Conservation (phyloP, 1,284 basidiomycete species). For the Cerrena zonata region DNA sequence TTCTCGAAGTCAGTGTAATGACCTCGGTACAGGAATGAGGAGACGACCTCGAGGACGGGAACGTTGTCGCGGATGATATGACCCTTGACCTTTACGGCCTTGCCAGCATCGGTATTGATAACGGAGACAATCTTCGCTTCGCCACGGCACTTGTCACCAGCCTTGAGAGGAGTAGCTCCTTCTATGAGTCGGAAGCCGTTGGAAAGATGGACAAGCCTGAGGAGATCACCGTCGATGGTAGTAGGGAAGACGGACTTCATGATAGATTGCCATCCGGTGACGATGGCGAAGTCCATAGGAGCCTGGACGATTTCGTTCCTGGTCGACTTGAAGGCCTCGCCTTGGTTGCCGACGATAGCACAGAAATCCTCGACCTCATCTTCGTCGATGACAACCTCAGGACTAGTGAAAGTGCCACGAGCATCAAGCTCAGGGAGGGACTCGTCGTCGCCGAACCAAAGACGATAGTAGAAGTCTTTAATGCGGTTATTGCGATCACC, state of each 20-base stretch:
- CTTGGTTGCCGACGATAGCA: constrained; percentile 87
- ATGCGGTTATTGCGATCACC: constrained; percentile 85
- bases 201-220: constrained; percentile 93
- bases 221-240: constrained; percentile 84
- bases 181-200: constrained; percentile 91
- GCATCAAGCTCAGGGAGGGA: constrained; percentile 71
- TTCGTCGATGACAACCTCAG: constrained; percentile 75
- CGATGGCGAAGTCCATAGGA: constrained; percentile 98
- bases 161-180: constrained; percentile 71
- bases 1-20: constrained; percentile 89
- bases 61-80: constrained; percentile 70
- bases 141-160: constrained; percentile 86
- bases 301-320: constrained; percentile 71
- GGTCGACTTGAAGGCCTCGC: constrained; percentile 80
- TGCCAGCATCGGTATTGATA: constrained; percentile 87
- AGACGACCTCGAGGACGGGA: constrained; percentile 88
- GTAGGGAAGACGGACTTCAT: constrained; percentile 96
- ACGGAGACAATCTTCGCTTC: constrained; percentile 87
- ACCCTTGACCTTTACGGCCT: constrained; percentile 89
- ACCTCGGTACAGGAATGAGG: constrained; percentile 95
- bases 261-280: constrained; percentile 96
- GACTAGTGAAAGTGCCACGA: constrained; percentile 75
- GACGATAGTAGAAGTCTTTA: constrained; percentile 94
- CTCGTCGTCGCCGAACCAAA: constrained; percentile 89
- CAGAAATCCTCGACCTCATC: constrained; percentile 85